Percentiles rank a stretch among this genome's conserved stretches.
phyloP scores from a whole-genome alignment of 768 basidiomycete species.

The Cubamyces lactineus region DNA sequence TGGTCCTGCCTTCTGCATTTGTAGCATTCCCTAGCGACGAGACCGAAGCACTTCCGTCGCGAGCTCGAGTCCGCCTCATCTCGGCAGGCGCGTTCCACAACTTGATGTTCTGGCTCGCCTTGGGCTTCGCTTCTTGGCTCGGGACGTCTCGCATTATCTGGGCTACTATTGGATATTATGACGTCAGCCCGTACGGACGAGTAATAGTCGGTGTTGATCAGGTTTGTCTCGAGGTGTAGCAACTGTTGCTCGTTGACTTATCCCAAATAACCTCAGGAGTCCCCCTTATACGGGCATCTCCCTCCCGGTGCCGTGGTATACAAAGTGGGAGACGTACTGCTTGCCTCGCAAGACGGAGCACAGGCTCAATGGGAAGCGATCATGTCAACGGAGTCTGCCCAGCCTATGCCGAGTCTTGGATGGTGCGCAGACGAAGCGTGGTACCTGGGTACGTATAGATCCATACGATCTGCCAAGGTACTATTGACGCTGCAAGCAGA shows the following conservation, averaged over 20 bases:
- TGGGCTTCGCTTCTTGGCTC: slow-evolving; percentile 43
- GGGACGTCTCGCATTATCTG: slow-evolving; percentile 21
- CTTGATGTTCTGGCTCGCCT: slow-evolving; percentile 56
- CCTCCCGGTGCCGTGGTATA: slow-evolving; percentile 62
- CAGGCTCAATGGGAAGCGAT: slow-evolving; percentile 52
- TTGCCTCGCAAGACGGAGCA: slow-evolving; percentile 38
- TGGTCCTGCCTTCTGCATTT: slow-evolving; percentile 77
- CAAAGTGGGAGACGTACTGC: slow-evolving; percentile 61
- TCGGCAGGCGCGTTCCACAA: slow-evolving; percentile 84
- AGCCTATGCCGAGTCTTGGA: slow-evolving; percentile 40
- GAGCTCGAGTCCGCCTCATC: slow-evolving; percentile 60
- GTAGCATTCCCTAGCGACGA: slow-evolving; percentile 58
- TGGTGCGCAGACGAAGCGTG: slow-evolving; percentile 58
- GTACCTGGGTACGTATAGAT: slow-evolving; percentile 36
- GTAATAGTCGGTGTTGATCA: slow-evolving; percentile 57
- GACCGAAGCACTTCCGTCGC: slow-evolving; percentile 25
- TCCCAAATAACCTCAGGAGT: slow-evolving; percentile 45
- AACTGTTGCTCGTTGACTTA: not conserved
- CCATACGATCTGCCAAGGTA: not conserved
- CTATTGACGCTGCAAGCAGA: slow-evolving; percentile 31
- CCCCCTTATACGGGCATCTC: slow-evolving; percentile 62
- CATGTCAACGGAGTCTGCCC: slow-evolving; percentile 34
- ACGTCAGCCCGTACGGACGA: slow-evolving; percentile 54
- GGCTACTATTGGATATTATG: slow-evolving; percentile 49
- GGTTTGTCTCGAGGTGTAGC: slow-evolving; percentile 42